Conservation (phyloP, 1,284 basidiomycete species). For the Fistulina hepatica region DNA sequence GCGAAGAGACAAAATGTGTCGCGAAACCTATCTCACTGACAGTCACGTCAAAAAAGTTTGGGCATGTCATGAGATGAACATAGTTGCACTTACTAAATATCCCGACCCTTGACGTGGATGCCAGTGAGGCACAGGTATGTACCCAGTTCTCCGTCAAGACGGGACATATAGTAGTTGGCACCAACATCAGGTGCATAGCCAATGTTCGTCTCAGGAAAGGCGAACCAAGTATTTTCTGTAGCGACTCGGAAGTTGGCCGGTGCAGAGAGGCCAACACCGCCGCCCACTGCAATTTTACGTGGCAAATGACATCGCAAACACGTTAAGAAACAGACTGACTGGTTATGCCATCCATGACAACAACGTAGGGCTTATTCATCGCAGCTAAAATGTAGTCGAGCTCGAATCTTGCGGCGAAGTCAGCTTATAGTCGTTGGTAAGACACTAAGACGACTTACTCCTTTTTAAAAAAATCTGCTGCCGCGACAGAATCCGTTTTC, state of each 20-base stretch:
- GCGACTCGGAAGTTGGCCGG: slow-evolving; percentile 88
- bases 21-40: slow-evolving; percentile 79
- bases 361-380: slow-evolving; percentile 79
- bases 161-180: slow-evolving; percentile 80
- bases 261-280: slow-evolving; percentile 86
- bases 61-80: slow-evolving; percentile 9
- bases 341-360: slow-evolving; percentile 84
- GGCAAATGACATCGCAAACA: slow-evolving; percentile 14
- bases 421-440: too few relatives aligned
- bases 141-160: slow-evolving; percentile 86
- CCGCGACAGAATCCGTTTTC: slow-evolving; percentile 28
- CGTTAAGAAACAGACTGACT: slow-evolving; percentile 42
- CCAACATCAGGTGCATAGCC: slow-evolving; percentile 90
- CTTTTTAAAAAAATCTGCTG: slow-evolving; percentile 80
- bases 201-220: slow-evolving; percentile 98
- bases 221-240: slow-evolving; percentile 84
- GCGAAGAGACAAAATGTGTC: slow-evolving; percentile 79
- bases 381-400: slow-evolving; percentile 80
- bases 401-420: too few relatives aligned
- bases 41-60: slow-evolving; percentile 7
- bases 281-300: slow-evolving; percentile 96
- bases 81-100: slow-evolving; percentile 60
- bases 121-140: slow-evolving; percentile 92
- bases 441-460: slow-evolving; percentile 45
- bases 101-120: slow-evolving; percentile 60